Conservation (phyloP, 148 eudicot species). For the Selenicereus undatus region DNA sequence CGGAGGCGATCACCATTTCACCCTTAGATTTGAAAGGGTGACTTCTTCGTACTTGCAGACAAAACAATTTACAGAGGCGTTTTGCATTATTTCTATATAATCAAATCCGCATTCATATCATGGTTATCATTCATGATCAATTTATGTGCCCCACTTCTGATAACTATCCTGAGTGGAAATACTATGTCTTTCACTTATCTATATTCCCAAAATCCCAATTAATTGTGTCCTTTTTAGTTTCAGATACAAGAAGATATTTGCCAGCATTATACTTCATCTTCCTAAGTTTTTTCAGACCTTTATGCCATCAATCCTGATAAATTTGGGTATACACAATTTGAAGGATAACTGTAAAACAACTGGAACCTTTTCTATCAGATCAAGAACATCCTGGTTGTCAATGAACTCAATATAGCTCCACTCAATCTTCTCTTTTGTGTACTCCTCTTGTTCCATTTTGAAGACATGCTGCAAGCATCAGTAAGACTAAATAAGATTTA, state of each 20-base stretch:
- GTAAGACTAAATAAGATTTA: background rate
- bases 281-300: background rate
- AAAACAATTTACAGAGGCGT: background rate
- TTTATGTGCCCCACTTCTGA: background rate
- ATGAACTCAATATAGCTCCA: slow-evolving; percentile 99
- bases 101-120: background rate
- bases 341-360: slow-evolving; percentile 7
- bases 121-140: background rate
- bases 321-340: background rate
- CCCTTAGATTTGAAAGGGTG: background rate
- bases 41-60: background rate
- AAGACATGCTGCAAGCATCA: slow-evolving; percentile 72
- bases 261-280: background rate
- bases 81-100: background rate
- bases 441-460: slow-evolving; percentile 99
- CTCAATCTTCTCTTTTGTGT: slow-evolving; percentile 86
- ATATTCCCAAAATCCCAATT: background rate
- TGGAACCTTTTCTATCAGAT: slow-evolving; percentile 95
- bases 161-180: background rate
- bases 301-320: background rate
- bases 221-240: background rate
- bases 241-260: background rate
- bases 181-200: background rate
- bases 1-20: background rate
- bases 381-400: slow-evolving; percentile 98